Conservation (phyloP, 495 filamentous ascomycete genomes). For the Lasiosphaeria miniovina region DNA sequence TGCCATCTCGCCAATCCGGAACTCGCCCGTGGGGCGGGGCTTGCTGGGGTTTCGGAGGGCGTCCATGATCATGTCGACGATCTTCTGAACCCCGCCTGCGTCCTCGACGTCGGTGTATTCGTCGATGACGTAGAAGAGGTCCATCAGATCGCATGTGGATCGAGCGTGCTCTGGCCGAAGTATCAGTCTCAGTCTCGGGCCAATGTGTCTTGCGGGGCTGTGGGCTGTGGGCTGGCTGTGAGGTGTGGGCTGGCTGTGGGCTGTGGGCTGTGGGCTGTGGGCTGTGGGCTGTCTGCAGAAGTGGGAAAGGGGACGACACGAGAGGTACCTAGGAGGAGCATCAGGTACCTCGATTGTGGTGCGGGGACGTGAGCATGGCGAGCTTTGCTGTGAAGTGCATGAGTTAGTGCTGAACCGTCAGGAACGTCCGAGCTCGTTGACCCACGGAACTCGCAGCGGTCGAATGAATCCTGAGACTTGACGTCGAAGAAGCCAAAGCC, state of each 20-base stretch:
- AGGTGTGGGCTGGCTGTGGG: not conserved
- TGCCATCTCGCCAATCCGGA: constrained; percentile 8
- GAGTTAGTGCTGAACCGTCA: not conserved
- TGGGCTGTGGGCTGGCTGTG: not conserved
- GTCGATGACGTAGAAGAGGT: constrained; percentile 11
- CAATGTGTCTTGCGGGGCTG: not conserved
- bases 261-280: not conserved
- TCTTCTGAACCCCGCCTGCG: not conserved
- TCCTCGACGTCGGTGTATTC: constrained; percentile 16
- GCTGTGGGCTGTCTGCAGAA: too few relatives aligned
- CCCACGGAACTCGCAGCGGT: constrained; percentile 3
- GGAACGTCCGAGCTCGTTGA: not conserved
- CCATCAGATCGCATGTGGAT: constrained; percentile 10
- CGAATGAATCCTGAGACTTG: constrained; percentile 2
- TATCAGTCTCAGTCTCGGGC: not conserved
- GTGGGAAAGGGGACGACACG: too few relatives aligned
- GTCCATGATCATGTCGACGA: constrained; percentile 12
- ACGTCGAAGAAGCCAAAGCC: constrained; percentile 4
- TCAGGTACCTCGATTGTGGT: not conserved
- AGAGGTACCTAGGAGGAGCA: too few relatives aligned
- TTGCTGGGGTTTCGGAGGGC: constrained; percentile 11
- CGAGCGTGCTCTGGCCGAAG: not conserved
- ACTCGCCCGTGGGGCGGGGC: constrained; percentile 10
- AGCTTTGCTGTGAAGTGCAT: not conserved
- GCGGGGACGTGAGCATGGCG: not conserved